Evolutionary conservation across 208 protist genomes (phyloP).

Genomic region (Balamuthia mandrillaris): DNA sequence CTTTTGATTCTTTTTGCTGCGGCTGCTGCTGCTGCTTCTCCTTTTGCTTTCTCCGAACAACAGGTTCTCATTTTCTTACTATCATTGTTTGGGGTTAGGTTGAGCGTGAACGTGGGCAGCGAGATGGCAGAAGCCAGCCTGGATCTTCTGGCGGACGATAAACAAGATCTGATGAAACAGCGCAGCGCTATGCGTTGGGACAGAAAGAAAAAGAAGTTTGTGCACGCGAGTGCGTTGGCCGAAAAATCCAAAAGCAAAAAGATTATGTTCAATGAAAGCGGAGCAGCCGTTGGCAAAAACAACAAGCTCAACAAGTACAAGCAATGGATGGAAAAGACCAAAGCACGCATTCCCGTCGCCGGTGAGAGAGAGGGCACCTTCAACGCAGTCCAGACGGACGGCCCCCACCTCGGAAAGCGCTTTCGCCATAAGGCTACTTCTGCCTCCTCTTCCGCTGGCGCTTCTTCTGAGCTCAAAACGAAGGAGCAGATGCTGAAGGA

Average conservation of each 20-base stretch:
- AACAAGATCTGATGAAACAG: background rate
- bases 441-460: no score
- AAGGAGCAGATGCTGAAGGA: background rate
- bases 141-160: slow-evolving; percentile 23
- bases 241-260: background rate
- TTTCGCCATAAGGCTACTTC: slow-evolving; percentile 34
- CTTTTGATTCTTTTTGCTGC: background rate
- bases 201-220: slow-evolving; percentile 11
- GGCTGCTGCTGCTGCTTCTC: background rate
- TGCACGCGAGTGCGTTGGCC: background rate
- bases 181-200: slow-evolving; percentile 5
- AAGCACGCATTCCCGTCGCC: background rate
- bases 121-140: background rate
- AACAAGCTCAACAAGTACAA: slow-evolving; percentile 11
- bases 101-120: background rate
- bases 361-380: background rate
- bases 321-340: background rate
- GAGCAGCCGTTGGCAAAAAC: background rate
- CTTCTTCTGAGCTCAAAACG: background rate
- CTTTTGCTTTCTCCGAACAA: background rate
- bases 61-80: background rate
- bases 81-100: background rate
- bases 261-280: background rate
- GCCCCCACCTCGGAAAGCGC: background rate
- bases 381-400: background rate